These are phyloP conservation scores for Umbellularia californica DNA, from an alignment of 164 flowering plant species.

Conservation along the genomic window DNA sequence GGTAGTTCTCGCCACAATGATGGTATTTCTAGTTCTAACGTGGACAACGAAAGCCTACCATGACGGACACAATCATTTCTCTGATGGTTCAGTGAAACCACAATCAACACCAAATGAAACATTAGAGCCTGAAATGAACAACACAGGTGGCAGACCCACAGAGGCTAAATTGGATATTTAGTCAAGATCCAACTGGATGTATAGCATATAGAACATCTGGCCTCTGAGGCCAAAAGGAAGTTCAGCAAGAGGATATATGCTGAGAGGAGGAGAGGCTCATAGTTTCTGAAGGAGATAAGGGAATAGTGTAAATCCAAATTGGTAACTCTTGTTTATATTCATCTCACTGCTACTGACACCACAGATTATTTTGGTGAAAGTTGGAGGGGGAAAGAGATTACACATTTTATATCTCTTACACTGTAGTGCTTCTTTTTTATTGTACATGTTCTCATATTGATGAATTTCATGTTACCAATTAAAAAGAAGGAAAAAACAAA, in stretches of 20 bases:
- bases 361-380: no score
- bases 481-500: no score
- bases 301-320: no score
- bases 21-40: slow-evolving; percentile 47
- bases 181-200: background rate
- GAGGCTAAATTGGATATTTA: slow-evolving; percentile 3
- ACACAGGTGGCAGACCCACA: background rate
- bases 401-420: no score
- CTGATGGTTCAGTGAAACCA: slow-evolving; percentile 46
- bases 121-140: slow-evolving; percentile 6
- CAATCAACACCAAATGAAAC: slow-evolving; percentile 17
- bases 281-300: background rate
- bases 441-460: no score
- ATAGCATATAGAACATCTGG: background rate
- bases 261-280: background rate
- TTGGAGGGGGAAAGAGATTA: no score
- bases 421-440: no score
- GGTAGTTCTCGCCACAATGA: slow-evolving; percentile 37
- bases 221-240: background rate
- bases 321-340: no score
- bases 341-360: no score
- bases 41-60: slow-evolving; percentile 46
- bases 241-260: background rate
- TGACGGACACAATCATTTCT: slow-evolving; percentile 26
- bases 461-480: no score